phyloP scores from a whole-genome alignment of 2,329 filamentous ascomycete species.

The Cordyceps javanica region DNA sequence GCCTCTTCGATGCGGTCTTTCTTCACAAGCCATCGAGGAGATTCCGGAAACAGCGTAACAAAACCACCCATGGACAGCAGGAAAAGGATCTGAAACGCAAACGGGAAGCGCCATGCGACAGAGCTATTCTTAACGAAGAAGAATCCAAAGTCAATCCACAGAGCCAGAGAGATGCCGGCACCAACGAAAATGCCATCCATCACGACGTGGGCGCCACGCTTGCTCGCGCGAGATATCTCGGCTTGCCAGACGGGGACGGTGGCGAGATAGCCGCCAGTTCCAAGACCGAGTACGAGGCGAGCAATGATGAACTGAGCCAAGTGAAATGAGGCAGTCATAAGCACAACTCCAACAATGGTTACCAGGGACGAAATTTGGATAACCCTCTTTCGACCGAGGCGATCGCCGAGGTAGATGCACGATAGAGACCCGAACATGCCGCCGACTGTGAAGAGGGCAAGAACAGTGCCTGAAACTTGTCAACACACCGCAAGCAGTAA shows the following conservation, averaged over 20 bases:
- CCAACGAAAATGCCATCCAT: slow-evolving; percentile 47
- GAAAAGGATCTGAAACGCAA: slow-evolving; percentile 37
- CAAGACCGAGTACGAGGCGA: slow-evolving; percentile 46
- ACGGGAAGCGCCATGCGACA: slow-evolving; percentile 44
- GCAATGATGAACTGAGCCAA: slow-evolving; percentile 32
- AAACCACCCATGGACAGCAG: slow-evolving; percentile 38
- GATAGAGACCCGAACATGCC: slow-evolving; percentile 46
- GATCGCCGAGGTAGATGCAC: slow-evolving; percentile 45
- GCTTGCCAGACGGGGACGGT: slow-evolving; percentile 49
- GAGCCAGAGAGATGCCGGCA: slow-evolving; percentile 32
- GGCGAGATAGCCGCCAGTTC: slow-evolving; percentile 47
- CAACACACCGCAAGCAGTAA: slow-evolving; percentile 5
- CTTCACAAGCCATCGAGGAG: slow-evolving; percentile 31
- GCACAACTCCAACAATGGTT: slow-evolving; percentile 44
- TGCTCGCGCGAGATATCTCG: slow-evolving; percentile 43
- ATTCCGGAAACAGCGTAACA: slow-evolving; percentile 34
- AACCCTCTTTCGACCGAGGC: slow-evolving; percentile 49
- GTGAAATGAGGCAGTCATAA: slow-evolving; percentile 46
- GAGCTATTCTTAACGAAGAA: slow-evolving; percentile 18
- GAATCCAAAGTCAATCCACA: slow-evolving; percentile 42
- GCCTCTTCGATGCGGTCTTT: slow-evolving; percentile 28
- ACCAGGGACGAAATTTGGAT: slow-evolving; percentile 48
- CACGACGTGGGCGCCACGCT: slow-evolving; percentile 39
- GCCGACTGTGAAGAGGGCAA: slow-evolving; percentile 50
- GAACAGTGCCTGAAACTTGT: slow-evolving; percentile 30